A percentile compares a stretch with the other conserved stretches of the same genome.
Evolutionary conservation across 148 eudicot species (phyloP).

Genomic region (Diospyros lotus): DNA sequence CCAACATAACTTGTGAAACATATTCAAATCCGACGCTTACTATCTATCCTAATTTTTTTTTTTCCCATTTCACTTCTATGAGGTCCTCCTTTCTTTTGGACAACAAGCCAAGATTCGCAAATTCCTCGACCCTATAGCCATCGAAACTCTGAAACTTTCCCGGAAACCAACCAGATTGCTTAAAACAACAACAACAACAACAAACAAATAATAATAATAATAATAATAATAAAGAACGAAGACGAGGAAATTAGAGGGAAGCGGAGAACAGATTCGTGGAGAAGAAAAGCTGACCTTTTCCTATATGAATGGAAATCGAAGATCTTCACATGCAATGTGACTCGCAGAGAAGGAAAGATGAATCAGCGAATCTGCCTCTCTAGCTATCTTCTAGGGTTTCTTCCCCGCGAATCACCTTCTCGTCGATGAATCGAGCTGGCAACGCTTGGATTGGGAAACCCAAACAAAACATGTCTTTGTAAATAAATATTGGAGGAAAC

Average conservation of each 20-base stretch:
- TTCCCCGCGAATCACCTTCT: not conserved
- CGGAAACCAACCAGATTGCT: not conserved
- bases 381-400: conserved; percentile 1
- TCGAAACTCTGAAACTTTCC: conserved; percentile 1
- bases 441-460: no score
- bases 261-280: not conserved
- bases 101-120: not conserved
- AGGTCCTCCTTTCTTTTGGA: not conserved
- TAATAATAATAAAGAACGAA: not conserved
- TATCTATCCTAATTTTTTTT: not conserved
- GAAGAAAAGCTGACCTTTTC: conserved; percentile 5
- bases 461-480: no score
- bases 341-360: not conserved
- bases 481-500: no score
- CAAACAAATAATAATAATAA: not conserved
- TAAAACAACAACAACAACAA: no score
- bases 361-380: not conserved
- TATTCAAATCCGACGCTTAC: not conserved
- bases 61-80: not conserved
- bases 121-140: not conserved
- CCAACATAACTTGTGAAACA: not conserved
- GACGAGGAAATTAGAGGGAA: not conserved
- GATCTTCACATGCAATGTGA: conserved; percentile 16
- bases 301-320: not conserved
- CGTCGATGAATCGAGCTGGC: not conserved